phyloP scores from a whole-genome alignment of 2,329 filamentous ascomycete genomes.

The Paecilomyces niveus region DNA sequence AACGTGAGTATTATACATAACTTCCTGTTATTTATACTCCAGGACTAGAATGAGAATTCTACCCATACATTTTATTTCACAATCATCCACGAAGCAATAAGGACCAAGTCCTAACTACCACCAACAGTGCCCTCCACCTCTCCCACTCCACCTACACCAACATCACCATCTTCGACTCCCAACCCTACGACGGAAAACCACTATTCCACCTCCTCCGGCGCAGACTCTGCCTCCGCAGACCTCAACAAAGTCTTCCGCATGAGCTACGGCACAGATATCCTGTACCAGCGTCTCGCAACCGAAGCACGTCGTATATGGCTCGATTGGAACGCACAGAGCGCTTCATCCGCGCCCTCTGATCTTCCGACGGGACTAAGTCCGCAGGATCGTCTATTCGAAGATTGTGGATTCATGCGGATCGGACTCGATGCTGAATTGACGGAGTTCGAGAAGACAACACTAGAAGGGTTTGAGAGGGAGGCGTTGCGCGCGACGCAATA shows the following conservation, averaged over 20 bases:
- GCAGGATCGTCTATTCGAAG: slow-evolving; percentile 11
- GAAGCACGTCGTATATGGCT: slow-evolving; percentile 26
- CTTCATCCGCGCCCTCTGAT: slow-evolving; percentile 3
- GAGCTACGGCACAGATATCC: slow-evolving; percentile 19
- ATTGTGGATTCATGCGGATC: slow-evolving; percentile 3
- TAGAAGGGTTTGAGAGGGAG: too few relatives aligned
- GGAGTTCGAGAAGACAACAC: slow-evolving; percentile 9
- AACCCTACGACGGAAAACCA: slow-evolving; percentile 27
- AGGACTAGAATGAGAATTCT: too few relatives aligned
- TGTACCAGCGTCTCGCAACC: slow-evolving; percentile 17
- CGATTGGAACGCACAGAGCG: slow-evolving; percentile 17
- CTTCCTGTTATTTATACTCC: too few relatives aligned
- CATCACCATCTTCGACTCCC: slow-evolving; percentile 42
- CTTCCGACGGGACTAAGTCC: slow-evolving; percentile 14
- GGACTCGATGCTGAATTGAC: too few relatives aligned
- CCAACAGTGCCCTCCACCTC: too few relatives aligned
- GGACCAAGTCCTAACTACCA: too few relatives aligned
- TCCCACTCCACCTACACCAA: slow-evolving; percentile 23
- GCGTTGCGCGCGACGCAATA: too few relatives aligned
- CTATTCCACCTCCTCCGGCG: slow-evolving; percentile 32
- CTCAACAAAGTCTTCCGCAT: slow-evolving; percentile 28
- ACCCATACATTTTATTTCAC: too few relatives aligned
- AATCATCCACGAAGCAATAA: too few relatives aligned
- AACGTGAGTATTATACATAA: slow-evolving; percentile 30
- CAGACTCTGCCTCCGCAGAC: slow-evolving; percentile 30